A percentile compares a stretch with the other conserved stretches of the same genome.
Evolutionary conservation across 306 rosid species (phyloP).

Genomic region (Sindora glabra): DNA sequence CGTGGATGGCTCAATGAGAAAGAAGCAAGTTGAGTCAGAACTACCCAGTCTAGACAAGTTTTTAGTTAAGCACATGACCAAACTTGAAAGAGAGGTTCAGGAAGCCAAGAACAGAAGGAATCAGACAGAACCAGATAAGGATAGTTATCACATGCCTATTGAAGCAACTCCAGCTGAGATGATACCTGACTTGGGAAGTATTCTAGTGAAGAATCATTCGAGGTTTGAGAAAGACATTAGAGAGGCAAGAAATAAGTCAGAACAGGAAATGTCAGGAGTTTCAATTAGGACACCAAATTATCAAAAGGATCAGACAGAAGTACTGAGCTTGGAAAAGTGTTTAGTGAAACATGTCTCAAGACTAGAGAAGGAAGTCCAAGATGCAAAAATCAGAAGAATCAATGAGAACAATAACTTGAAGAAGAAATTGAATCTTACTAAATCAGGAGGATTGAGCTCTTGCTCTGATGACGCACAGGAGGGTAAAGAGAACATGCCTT

Average conservation of each 20-base stretch:
- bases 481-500: conserved; percentile 54
- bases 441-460: conserved; percentile 7
- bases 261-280: too few relatives aligned
- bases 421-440: conserved; percentile 15
- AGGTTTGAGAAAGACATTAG: too few relatives aligned
- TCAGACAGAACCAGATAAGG: conserved; percentile 22
- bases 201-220: too few relatives aligned
- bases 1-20: conserved; percentile 33
- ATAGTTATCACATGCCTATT: conserved; percentile 20
- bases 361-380: conserved; percentile 79
- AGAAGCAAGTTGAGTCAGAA: conserved; percentile 46
- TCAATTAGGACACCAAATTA: background rate
- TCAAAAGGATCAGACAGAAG: conserved; percentile 36
- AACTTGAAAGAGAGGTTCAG: conserved; percentile 75
- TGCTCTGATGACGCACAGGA: conserved; percentile 29
- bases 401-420: conserved; percentile 15
- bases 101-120: conserved; percentile 66
- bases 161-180: too few relatives aligned
- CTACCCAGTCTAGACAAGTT: conserved; percentile 86
- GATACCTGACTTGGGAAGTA: too few relatives aligned
- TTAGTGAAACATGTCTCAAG: conserved; percentile 75
- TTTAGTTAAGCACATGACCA: conserved; percentile 74
- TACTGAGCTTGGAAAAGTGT: conserved; percentile 70
- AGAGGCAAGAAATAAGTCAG: too few relatives aligned
- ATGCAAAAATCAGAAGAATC: conserved; percentile 55